Conservation (phyloP, 2,329 filamentous ascomycete genomes). For the Gaeumannomyces tritici region DNA sequence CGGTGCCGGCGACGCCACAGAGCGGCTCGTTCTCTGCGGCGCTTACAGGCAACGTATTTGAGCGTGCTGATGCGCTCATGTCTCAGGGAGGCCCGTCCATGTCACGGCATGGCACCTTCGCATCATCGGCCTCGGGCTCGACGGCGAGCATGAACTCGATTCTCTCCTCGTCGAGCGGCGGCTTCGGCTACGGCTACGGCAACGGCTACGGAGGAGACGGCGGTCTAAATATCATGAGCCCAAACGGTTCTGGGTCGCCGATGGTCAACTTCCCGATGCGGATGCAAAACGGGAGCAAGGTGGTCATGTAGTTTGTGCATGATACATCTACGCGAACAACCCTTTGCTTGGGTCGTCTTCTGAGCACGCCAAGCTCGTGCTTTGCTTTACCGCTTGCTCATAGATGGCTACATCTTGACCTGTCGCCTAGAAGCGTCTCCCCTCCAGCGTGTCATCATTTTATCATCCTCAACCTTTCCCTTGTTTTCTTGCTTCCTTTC, state of each 20-base stretch:
- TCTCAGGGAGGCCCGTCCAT: constrained; percentile 49
- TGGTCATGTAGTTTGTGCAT: constrained; percentile 13
- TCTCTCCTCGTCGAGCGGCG: constrained; percentile 10
- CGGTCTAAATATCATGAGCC: constrained; percentile 18
- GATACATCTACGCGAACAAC: background rate
- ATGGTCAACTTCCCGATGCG: constrained; percentile 16
- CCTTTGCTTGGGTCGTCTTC: background rate
- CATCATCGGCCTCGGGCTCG: constrained; percentile 50
- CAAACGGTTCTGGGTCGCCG: constrained; percentile 9
- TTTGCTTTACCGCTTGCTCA: background rate
- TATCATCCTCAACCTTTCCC: too few species aligned
- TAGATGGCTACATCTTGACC: background rate
- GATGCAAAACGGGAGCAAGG: constrained; percentile 19
- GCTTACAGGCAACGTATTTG: constrained; percentile 50
- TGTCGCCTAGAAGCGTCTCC: background rate
- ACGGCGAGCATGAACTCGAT: constrained; percentile 35
- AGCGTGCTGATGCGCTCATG: constrained; percentile 48
- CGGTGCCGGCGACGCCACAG: constrained; percentile 64
- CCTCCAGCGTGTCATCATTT: background rate
- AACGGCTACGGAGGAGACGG: constrained; percentile 11
- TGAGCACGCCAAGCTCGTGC: background rate
- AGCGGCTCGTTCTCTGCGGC: constrained; percentile 44
- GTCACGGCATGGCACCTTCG: constrained; percentile 44
- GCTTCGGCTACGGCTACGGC: background rate
- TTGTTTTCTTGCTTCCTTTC: background rate